Conservation (phyloP, 1,284 basidiomycete genomes). For the Caloboletus firmus region DNA sequence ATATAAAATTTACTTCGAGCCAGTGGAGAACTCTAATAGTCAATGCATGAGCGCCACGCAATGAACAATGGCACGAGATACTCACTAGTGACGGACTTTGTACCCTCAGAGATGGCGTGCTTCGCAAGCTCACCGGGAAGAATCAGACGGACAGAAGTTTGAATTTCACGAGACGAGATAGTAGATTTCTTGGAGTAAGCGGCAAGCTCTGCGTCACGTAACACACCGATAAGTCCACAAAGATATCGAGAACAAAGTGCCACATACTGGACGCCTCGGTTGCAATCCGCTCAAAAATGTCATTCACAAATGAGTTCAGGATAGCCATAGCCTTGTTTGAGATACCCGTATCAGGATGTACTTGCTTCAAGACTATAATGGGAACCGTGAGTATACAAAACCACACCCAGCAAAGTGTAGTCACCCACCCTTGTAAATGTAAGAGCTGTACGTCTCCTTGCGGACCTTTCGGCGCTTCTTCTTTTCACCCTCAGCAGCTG, state of each 20-base stretch:
- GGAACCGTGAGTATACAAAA: not conserved
- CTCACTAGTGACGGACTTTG: slow-evolving; percentile 49
- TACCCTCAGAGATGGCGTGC: slow-evolving; percentile 77
- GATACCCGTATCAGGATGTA: slow-evolving; percentile 82
- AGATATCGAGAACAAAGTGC: not conserved
- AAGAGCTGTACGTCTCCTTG: slow-evolving; percentile 92
- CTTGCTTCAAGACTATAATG: slow-evolving; percentile 59
- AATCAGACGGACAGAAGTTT: slow-evolving; percentile 76
- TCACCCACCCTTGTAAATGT: slow-evolving; percentile 84
- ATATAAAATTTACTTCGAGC: slow-evolving; percentile 34
- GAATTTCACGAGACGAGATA: slow-evolving; percentile 81
- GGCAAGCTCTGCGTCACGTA: slow-evolving; percentile 55
- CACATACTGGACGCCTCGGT: slow-evolving; percentile 66
- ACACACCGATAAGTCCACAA: not conserved
- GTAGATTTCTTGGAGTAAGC: slow-evolving; percentile 82
- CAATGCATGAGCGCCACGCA: not conserved
- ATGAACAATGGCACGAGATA: not conserved
- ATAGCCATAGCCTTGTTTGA: slow-evolving; percentile 83
- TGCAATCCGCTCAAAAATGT: slow-evolving; percentile 79
- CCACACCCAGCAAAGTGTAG: slow-evolving; percentile 30
- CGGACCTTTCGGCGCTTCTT: slow-evolving; percentile 87
- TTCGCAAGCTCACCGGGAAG: slow-evolving; percentile 71
- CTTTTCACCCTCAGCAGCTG: slow-evolving; percentile 69
- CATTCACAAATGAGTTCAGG: slow-evolving; percentile 74
- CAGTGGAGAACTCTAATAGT: slow-evolving; percentile 37